phyloP scores from a whole-genome alignment of 208 protist species.

The Leishmania amazonensis region DNA sequence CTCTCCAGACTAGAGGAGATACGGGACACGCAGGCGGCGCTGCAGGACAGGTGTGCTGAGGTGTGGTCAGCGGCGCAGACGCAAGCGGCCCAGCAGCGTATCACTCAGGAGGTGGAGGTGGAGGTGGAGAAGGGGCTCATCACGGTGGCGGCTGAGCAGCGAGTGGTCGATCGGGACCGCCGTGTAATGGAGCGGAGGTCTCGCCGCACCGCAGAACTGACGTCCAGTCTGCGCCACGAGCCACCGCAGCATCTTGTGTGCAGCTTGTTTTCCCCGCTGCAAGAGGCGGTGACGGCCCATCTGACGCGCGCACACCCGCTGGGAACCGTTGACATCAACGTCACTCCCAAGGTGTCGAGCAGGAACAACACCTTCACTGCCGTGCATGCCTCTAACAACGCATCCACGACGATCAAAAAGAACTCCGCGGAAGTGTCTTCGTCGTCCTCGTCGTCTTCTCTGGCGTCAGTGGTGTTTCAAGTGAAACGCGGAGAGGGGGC shows the following conservation, averaged over 20 bases:
- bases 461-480: background rate
- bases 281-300: constrained; percentile 1
- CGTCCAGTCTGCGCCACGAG: constrained; percentile 9
- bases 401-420: background rate
- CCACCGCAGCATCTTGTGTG: constrained; percentile 13
- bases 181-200: constrained; percentile 16
- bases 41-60: constrained; percentile 13
- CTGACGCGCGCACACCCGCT: background rate
- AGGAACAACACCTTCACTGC: constrained; percentile 17
- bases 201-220: constrained; percentile 12
- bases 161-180: constrained; percentile 21
- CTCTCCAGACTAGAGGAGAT: constrained; percentile 29
- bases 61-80: constrained; percentile 18
- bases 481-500: background rate
- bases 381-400: constrained; percentile 17
- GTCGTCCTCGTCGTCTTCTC: background rate
- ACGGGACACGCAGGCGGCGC: constrained; percentile 16
- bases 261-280: background rate
- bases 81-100: constrained; percentile 12
- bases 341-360: background rate
- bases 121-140: constrained; percentile 17
- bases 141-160: constrained; percentile 14
- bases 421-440: background rate
- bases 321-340: constrained; percentile 4
- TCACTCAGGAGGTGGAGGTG: constrained; percentile 14